Evolutionary conservation across 305 asterid genomes (phyloP).

Genomic region (Solanum aculeatissimum): DNA sequence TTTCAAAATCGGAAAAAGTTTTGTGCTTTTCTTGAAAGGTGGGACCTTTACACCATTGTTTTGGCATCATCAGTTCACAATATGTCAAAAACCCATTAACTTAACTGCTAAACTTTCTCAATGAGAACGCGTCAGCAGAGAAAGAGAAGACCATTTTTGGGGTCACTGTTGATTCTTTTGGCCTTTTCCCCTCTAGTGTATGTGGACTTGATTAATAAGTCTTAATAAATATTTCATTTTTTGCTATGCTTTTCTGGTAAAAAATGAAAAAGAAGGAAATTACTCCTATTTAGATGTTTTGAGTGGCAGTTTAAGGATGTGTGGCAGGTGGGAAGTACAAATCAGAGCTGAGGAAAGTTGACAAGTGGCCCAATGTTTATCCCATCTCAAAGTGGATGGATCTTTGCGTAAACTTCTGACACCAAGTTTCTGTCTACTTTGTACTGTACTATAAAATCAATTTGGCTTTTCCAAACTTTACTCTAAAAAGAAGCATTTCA

Average conservation of each 20-base stretch:
- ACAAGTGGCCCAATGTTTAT: conserved; percentile 16
- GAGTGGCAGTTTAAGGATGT: conserved; percentile 1
- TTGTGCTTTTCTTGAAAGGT: conserved; percentile 25
- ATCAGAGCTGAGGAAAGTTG: conserved; percentile 1
- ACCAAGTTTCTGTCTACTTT: not conserved
- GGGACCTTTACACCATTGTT: conserved; percentile 27
- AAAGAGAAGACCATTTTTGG: conserved; percentile 4
- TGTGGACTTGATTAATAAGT: not conserved
- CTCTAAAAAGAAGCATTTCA: not conserved
- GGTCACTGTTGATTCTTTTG: conserved; percentile 6
- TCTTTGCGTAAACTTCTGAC: not conserved
- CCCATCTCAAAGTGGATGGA: not conserved
- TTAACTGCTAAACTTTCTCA: conserved; percentile 16
- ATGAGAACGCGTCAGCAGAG: conserved; percentile 14
- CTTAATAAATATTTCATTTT: not conserved
- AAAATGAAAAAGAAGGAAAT: not conserved
- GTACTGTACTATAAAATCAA: not conserved
- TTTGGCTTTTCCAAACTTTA: not conserved
- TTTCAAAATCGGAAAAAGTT: conserved; percentile 16
- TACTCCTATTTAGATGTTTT: not conserved
- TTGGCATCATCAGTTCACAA: conserved; percentile 29
- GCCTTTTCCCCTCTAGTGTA: not conserved
- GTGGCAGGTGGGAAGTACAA: conserved; percentile 10
- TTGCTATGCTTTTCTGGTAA: not conserved
- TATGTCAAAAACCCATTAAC: conserved; percentile 26